Base-by-base conservation (phyloP, 2,329 filamentous ascomycete species). In the Clonostachys chloroleuca region DNA sequence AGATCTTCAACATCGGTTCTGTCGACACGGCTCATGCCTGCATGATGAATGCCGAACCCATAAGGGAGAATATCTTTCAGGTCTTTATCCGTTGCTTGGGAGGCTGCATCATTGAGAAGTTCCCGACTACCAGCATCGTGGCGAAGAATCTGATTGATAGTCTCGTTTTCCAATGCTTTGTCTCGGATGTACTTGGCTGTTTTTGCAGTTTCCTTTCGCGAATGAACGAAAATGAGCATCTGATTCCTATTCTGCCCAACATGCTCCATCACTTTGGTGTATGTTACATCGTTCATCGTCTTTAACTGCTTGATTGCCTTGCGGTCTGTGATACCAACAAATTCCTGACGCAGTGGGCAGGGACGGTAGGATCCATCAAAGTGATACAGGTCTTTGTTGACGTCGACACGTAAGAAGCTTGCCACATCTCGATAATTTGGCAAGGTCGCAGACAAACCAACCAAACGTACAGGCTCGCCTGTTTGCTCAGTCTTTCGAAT, bases 221-320 rank as follows among this genome's bases (percentile, higher is more conserved):
- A 99, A 64, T 99, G 95, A 6, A 99, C 94, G 61, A 99, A 99
- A 50, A 99, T 96, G 37, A 99, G 82, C 92, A 99, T 96, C 66
- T 99, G 94, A 59, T 99, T 96, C 53, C 89, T 84, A 60, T 95
- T 87, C 49, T 87, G 85, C 7, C 94, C 94, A 33, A 96, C 92
- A 62, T 97, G 92, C 66, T 99, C 94, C 47, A 99, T 81, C 30
- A 96, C 92, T 67, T 99, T 99, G 54, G 86, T 95, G 67, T 99
- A 99, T 49, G 91, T 96, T 47, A 99, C 92, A 58, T 99, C 94
- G 61, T 99, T 99, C 94, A 99, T 99, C 1, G 89, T 95, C 77
- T 97, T 96, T 47, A 99, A 75, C 66, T 99, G 94, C 70, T 97
- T 99, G 70, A 99, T 99, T 6, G 94, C 89, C 66, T 97, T 97